Percentiles rank a stretch among this genome's conserved stretches.
Conservation (phyloP, 441 rosid genomes). For the Eruca vesicaria region DNA sequence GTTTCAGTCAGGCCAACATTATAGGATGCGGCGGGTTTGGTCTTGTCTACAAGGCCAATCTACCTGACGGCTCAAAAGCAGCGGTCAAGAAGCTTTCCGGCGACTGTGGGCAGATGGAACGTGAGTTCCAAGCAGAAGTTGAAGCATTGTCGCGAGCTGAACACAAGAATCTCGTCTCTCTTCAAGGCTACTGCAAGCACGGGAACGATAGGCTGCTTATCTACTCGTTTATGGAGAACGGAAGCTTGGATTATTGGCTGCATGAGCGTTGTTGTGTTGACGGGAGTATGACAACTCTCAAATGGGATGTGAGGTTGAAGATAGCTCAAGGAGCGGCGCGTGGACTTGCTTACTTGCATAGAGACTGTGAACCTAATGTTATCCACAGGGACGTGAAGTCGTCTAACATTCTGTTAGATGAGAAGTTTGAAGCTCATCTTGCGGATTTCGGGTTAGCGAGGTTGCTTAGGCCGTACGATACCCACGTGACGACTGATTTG, state of each 20-base stretch:
- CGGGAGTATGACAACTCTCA: conserved; percentile 44
- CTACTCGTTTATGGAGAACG: conserved; percentile 92
- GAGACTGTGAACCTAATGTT: conserved; percentile 58
- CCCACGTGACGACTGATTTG: conserved; percentile 83
- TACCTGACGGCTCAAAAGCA: conserved; percentile 72
- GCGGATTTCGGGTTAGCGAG: conserved; percentile 76
- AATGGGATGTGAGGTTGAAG: conserved; percentile 57
- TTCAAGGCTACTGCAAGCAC: conserved; percentile 80
- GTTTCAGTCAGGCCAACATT: conserved; percentile 82
- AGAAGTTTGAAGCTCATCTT: conserved; percentile 67
- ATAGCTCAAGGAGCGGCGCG: conserved; percentile 62
- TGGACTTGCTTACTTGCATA: conserved; percentile 65
- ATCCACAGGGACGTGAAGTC: conserved; percentile 68
- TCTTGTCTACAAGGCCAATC: conserved; percentile 75
- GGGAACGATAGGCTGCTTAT: conserved; percentile 65
- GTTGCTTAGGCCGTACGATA: conserved; percentile 66
- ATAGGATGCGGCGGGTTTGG: conserved; percentile 97
- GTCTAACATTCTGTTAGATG: conserved; percentile 60
- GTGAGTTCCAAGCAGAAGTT: conserved; percentile 90
- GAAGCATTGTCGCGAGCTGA: conserved; percentile 92
- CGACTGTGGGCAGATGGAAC: conserved; percentile 89
- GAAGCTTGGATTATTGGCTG: conserved; percentile 94
- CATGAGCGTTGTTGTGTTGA: conserved; percentile 77
- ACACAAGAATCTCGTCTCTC: conserved; percentile 84
- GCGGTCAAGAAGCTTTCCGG: conserved; percentile 89